Percentiles rank a stretch among this genome's conserved stretches.
phyloP scores from a whole-genome alignment of 176 grass and related monocot genomes.

The Melocanna baccifera region DNA sequence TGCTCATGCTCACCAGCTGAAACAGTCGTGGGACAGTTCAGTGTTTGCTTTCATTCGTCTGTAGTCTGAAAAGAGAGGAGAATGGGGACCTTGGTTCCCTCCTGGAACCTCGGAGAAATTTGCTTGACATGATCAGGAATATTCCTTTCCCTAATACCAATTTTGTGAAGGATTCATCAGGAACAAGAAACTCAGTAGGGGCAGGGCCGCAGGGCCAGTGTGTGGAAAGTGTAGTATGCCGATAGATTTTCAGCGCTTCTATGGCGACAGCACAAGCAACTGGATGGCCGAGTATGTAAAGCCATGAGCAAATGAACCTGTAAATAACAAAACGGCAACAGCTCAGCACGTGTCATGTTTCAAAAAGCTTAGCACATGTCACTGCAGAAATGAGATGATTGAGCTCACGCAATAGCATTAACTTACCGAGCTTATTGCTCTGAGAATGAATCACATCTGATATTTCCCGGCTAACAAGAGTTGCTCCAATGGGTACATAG shows the following conservation, averaged over 20 bases:
- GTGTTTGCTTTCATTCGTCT: background rate
- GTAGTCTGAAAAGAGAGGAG: background rate
- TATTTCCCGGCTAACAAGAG: conserved; percentile 91
- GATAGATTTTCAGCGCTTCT: conserved; percentile 88
- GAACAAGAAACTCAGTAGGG: background rate
- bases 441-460: conserved; percentile 77
- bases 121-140: conserved; percentile 57
- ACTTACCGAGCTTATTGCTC: conserved; percentile 92
- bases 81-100: conserved; percentile 56
- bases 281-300: conserved; percentile 98
- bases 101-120: conserved; percentile 70
- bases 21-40: background rate
- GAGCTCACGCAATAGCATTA: background rate
- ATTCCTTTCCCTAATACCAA: conserved; percentile 70
- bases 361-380: background rate
- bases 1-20: conserved; percentile 79
- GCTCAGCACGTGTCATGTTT: conserved; percentile 1
- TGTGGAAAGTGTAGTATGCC: conserved; percentile 25
- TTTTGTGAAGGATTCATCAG: conserved; percentile 21
- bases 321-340: background rate
- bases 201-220: background rate
- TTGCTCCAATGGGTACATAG: conserved; percentile 87
- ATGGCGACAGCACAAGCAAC: conserved; percentile 84
- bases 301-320: conserved; percentile 93
- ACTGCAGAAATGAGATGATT: conserved; percentile 24